Percentiles rank a stretch among this genome's conserved stretches.
phyloP scores from a whole-genome alignment of 345 rosid species.

The Citrus glauca region DNA sequence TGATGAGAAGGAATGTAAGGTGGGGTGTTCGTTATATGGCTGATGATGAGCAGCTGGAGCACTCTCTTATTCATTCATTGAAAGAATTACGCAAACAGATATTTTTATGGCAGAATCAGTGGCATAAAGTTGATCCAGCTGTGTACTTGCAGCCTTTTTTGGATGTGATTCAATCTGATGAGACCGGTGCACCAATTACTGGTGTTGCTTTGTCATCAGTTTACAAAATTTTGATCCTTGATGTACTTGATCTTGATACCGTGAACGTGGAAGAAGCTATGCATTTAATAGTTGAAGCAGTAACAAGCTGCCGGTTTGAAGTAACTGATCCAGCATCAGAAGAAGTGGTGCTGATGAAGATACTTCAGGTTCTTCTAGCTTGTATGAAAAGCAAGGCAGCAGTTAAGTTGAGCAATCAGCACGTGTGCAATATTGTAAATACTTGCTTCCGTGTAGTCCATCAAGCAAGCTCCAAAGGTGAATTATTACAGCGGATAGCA shows the following conservation, averaged over 20 bases:
- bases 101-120: slow-evolving; percentile 52
- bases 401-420: slow-evolving; percentile 55
- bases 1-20: slow-evolving; percentile 74
- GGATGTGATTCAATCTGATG: slow-evolving; percentile 69
- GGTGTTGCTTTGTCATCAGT: slow-evolving; percentile 79
- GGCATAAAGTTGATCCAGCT: slow-evolving; percentile 50
- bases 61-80: slow-evolving; percentile 64
- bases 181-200: slow-evolving; percentile 78
- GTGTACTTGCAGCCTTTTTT: slow-evolving; percentile 65
- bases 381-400: slow-evolving; percentile 77
- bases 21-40: slow-evolving; percentile 59
- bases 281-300: slow-evolving; percentile 65
- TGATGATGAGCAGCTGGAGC: slow-evolving; percentile 71
- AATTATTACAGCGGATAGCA: slow-evolving; percentile 69
- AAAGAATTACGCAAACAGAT: slow-evolving; percentile 63
- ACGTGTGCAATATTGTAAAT: slow-evolving; percentile 62
- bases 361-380: slow-evolving; percentile 80
- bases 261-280: slow-evolving; percentile 59
- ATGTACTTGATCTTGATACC: slow-evolving; percentile 48
- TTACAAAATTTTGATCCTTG: slow-evolving; percentile 67
- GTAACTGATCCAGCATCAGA: slow-evolving; percentile 75
- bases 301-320: slow-evolving; percentile 68
- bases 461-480: slow-evolving; percentile 69
- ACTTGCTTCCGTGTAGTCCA: slow-evolving; percentile 76
- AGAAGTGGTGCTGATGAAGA: slow-evolving; percentile 76